Base-by-base conservation (phyloP, 148 eudicot species). In the Rhododendron mucronatum region DNA sequence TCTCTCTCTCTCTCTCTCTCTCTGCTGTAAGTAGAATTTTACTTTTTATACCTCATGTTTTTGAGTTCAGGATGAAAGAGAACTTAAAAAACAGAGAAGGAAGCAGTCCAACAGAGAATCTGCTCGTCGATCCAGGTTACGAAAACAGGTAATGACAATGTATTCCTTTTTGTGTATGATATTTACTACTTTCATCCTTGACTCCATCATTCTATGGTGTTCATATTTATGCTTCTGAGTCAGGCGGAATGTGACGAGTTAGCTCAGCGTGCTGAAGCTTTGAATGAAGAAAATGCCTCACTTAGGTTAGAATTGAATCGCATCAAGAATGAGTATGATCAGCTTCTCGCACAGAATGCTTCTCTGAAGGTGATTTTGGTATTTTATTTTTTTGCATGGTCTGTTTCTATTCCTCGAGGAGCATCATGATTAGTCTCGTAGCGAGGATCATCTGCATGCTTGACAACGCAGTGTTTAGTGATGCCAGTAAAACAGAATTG, bases 71-170 rank as follows among this genome's bases (percentile, higher is more conserved):
- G 98, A 96, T 91, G 98, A 96, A 90, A 94, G 98, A 85, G 98
- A 96, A 87, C 90, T 96, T 30, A 96, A 96, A 88, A 93, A 93
- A 84, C 98, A 96, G 92, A 93, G 92, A 91, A 92, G 98, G 84
- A 96, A 96, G 90, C 98, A 94, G 90, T 94, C 98, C 23, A 96
- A 96, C 89, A 91, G 98, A 86, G 98, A 96, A 90, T 94, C 98
- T 87, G 98, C 98, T 88, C 96, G 98, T 47, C 88, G 98, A 69
- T 96, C 98, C 55, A 94, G 98, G 89, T 89, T 96, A 90, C 95
- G 98, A 65, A 94, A 96, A 91, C 98, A 96, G 98, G 98, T 91
- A 87, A 81, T 87, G 83, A 61, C 80, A 9, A 67, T 67, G 69
- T 78, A 44, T 75, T 63, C 85, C 69, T 73, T 73, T 21, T 51